These are phyloP conservation scores for Spathaspora jeffriesii DNA, from an alignment of 1,139 yeast genomes.

Conservation along the genomic window DNA sequence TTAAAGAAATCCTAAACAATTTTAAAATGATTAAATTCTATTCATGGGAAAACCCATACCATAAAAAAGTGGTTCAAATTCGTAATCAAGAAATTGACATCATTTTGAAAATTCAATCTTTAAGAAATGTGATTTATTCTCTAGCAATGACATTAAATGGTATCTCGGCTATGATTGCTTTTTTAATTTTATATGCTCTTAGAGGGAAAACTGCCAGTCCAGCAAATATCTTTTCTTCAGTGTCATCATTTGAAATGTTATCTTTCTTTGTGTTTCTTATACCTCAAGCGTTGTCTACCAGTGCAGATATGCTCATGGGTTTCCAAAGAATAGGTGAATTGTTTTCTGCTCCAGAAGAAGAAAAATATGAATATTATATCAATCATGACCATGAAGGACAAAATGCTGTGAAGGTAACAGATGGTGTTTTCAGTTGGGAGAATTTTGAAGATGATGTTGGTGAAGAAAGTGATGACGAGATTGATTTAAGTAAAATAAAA, in stretches of 20 bases:
- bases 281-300: slow-evolving; percentile 68
- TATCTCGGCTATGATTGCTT: slow-evolving; percentile 67
- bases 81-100: slow-evolving; percentile 50
- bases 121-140: slow-evolving; percentile 58
- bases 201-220: slow-evolving; percentile 47
- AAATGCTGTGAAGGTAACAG: slow-evolving; percentile 24
- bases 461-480: slow-evolving; percentile 12
- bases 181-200: slow-evolving; percentile 61
- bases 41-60: slow-evolving; percentile 63
- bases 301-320: slow-evolving; percentile 65
- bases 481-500: slow-evolving; percentile 5
- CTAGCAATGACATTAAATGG: slow-evolving; percentile 59
- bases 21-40: slow-evolving; percentile 71
- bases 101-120: slow-evolving; percentile 46
- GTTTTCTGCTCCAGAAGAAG: slow-evolving; percentile 28
- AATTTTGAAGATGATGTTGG: slow-evolving; percentile 30
- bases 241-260: slow-evolving; percentile 65
- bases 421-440: slow-evolving; percentile 41
- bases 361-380: slow-evolving; percentile 17
- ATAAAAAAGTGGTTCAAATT: slow-evolving; percentile 37
- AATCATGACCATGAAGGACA: slow-evolving; percentile 28
- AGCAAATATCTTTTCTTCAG: slow-evolving; percentile 74
- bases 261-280: slow-evolving; percentile 51
- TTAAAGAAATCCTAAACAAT: slow-evolving; percentile 65
- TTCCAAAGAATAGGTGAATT: slow-evolving; percentile 57